phyloP scores from a whole-genome alignment of 1,284 basidiomycete genomes.

The Sanghuangporus weigelae region DNA sequence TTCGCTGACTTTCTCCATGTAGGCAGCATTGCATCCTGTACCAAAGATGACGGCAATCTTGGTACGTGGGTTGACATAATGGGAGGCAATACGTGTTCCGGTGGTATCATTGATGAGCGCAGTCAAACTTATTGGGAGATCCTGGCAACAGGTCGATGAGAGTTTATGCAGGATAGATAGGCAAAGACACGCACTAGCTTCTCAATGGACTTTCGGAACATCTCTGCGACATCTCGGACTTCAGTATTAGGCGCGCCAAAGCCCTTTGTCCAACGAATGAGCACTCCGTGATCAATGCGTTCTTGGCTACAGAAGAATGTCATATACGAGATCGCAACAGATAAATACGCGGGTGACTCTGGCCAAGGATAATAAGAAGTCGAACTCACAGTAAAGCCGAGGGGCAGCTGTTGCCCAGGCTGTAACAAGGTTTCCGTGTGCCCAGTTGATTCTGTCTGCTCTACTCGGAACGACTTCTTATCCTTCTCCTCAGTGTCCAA shows the following conservation, averaged over 20 bases:
- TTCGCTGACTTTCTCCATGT: conserved; percentile 82
- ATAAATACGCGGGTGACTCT: conserved; percentile 29
- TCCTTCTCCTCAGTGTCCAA: background rate
- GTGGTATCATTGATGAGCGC: conserved; percentile 97
- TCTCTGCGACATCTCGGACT: conserved; percentile 86
- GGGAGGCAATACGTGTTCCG: conserved; percentile 93
- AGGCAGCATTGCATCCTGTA: conserved; percentile 97
- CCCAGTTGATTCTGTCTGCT: background rate
- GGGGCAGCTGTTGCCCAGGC: conserved; percentile 69
- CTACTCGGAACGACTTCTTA: background rate
- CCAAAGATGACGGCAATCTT: conserved; percentile 97
- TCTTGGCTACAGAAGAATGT: conserved; percentile 57
- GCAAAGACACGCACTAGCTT: conserved; percentile 50
- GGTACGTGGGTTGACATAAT: conserved; percentile 89
- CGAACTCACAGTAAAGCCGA: conserved; percentile 85
- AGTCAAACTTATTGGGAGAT: conserved; percentile 71
- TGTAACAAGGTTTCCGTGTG: conserved; percentile 44
- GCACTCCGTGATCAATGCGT: conserved; percentile 89
- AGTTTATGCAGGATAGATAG: background rate
- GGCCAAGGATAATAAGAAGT: conserved; percentile 2
- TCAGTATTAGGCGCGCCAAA: conserved; percentile 93
- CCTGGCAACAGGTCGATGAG: conserved; percentile 32
- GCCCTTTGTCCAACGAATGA: conserved; percentile 99
- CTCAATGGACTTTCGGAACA: conserved; percentile 83
- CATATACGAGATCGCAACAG: background rate